Base-by-base conservation (phyloP, 164 flowering plant species). In the Magnolia officinalis region DNA sequence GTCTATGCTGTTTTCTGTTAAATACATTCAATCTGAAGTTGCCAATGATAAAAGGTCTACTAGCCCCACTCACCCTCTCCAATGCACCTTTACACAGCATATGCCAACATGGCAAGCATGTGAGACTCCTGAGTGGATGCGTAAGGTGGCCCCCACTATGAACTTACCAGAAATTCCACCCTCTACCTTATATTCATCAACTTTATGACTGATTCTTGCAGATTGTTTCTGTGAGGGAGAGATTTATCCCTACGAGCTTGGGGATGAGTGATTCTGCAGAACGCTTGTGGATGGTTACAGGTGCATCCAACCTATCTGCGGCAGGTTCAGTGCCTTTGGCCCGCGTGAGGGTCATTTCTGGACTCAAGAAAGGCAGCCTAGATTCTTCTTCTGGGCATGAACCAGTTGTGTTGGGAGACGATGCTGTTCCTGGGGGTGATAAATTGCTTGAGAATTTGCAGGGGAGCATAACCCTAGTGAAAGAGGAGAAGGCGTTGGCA, bases 221-320 rank as follows among this genome's bases (percentile, higher is more conserved):
- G 99, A 88, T 90, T 63, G 84, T 94, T 72, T 71, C 85, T 1
- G 74, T 89, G 67, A 20, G 59, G 16, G 90, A 84, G 72, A 81
- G 71, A 67, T 93, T 91, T 75, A 85, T 89, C 76, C 97, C 99
- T 7, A 93, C 98, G 67, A 85, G 94, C 77, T 58, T 93, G 9
- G 87, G 79, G 18, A 80, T 86, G 55, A 71, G 90, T 75, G 70
- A 75, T 24, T 78, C 90, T 19, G 75, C 81, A 49, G 86, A 86
- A 20, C 75, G 80, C 51, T 75, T 93, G 77, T 96, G 97, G 99
- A 86, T 91, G 89, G 89, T 93, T 20, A 87, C 91, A 8, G 99
- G 99, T 37, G 94, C 85, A 26, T 93, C 97, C 70, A 90, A 83
- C 78, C 61, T 90, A 75, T 78, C 74, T 3, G 81, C 75, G 61